phyloP scores from a whole-genome alignment of 192 early-diverging fungal genomes.

The Chytriomyces confervae region DNA sequence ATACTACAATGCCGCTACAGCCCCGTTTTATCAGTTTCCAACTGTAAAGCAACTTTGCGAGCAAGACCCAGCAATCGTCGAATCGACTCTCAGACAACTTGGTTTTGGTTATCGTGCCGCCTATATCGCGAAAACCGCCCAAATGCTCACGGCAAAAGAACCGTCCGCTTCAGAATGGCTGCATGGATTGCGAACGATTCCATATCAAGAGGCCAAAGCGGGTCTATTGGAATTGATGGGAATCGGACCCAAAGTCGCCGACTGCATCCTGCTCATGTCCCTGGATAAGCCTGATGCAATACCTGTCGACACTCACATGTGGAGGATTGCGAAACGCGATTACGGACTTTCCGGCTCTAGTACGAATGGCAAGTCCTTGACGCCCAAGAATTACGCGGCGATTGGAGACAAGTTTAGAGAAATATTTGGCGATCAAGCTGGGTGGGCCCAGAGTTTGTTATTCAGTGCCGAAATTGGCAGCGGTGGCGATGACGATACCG shows the following conservation, averaged over 20 bases:
- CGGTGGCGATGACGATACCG: neutral
- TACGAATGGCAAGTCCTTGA: slow-evolving; percentile 66
- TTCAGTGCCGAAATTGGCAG: slow-evolving; percentile 32
- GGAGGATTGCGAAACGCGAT: slow-evolving; percentile 87
- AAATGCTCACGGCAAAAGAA: slow-evolving; percentile 56
- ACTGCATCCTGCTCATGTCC: slow-evolving; percentile 93
- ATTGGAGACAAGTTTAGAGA: slow-evolving; percentile 75
- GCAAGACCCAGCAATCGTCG: slow-evolving; percentile 47
- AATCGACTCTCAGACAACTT: slow-evolving; percentile 67
- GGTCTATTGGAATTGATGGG: slow-evolving; percentile 76
- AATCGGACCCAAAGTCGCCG: slow-evolving; percentile 95
- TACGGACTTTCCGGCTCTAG: slow-evolving; percentile 63
- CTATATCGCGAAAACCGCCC: slow-evolving; percentile 81
- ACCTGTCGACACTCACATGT: slow-evolving; percentile 95
- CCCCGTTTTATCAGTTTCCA: slow-evolving; percentile 75
- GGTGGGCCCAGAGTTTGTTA: slow-evolving; percentile 31
- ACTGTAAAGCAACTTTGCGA: slow-evolving; percentile 33
- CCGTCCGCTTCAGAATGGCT: slow-evolving; percentile 67
- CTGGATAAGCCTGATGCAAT: slow-evolving; percentile 74
- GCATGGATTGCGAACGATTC: slow-evolving; percentile 55
- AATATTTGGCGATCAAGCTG: slow-evolving; percentile 72
- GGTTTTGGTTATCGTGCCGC: slow-evolving; percentile 97
- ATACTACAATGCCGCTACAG: no score
- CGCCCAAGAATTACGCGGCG: slow-evolving; percentile 66
- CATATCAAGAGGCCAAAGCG: slow-evolving; percentile 64